A percentile compares a stretch with the other conserved stretches of the same genome.
Evolutionary conservation across 164 flowering plant species (phyloP).

Genomic region (Stephania cephalantha): DNA sequence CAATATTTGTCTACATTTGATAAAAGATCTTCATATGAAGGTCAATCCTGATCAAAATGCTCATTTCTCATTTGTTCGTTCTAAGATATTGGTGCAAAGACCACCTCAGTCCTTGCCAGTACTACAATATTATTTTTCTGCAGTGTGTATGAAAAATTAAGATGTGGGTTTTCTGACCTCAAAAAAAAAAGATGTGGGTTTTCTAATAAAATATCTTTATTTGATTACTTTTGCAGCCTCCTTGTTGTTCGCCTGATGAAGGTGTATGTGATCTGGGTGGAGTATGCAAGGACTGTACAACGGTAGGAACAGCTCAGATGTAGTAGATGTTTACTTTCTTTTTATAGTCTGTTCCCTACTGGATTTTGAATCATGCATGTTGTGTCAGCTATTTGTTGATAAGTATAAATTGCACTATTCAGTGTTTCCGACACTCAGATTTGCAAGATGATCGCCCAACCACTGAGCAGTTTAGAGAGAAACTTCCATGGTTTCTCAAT

Average conservation of each 20-base stretch:
- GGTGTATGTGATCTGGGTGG: conserved; percentile 50
- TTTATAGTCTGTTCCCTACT: background rate
- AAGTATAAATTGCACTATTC: conserved; percentile 14
- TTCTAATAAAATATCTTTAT: background rate
- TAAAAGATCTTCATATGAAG: no score
- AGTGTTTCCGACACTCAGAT: conserved; percentile 93
- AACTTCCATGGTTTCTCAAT: conserved; percentile 94
- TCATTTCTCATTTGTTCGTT: no score
- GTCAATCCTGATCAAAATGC: no score
- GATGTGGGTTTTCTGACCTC: background rate
- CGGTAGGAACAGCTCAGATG: conserved; percentile 41
- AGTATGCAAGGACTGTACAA: conserved; percentile 92
- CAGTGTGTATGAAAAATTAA: background rate
- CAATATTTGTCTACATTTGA: no score
- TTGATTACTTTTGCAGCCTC: conserved; percentile 52
- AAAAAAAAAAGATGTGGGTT: background rate
- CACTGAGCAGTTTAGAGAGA: conserved; percentile 75
- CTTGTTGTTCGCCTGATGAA: conserved; percentile 72
- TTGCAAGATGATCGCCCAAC: conserved; percentile 75
- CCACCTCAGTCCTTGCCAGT: no score
- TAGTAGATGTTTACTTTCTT: no score
- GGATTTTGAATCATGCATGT: background rate
- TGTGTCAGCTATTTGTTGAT: conserved; percentile 3
- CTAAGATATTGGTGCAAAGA: no score
- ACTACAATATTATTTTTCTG: background rate